Base-by-base conservation (phyloP, 805 yeast species). In the Vanderwaltozyma yarrowii region DNA sequence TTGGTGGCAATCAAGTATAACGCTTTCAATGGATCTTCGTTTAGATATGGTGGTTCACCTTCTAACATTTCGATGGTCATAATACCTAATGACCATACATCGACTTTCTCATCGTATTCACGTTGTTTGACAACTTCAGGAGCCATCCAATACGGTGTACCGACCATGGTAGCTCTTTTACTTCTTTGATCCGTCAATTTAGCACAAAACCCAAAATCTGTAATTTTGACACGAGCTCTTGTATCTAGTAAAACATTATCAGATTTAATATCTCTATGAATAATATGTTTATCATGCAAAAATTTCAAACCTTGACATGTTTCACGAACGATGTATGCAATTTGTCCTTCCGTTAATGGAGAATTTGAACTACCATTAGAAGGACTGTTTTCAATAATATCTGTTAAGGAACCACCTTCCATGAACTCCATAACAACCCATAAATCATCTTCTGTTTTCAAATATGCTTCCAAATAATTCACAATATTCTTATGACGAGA, bases 101-200 rank as follows among this genome's bases (percentile, higher is more conserved):
- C 99, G 25, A 92, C 96, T 57, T 94, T 88, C 39, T 94, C 94
- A 41, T 94, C 98, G 54, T 92, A 92, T 52, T 88, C 96, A 58
- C 87, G 86, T 46, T 94, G 80, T 39, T 87, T 80, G 19, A 92
- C 96, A 37, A 92, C 97, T 61, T 92, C 99, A 1, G 99, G 99
- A 0, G 99, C 99, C 99, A 92, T 92, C 99, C 99, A 92, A 58
- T 92, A 92, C 12, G 99, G 98, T 0, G 99, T 92, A 26, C 99
- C 99, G 15, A 92, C 99, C 94, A 92, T 84, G 2, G 99, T 92
- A 7, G 96, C 94, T 54, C 99, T 77, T 59, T 89, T 88, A 37
- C 82, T 75, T 57, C 84, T 80, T 47, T 78, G 76, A 39, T 82
- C 88, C 13, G 85, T 83, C 47, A 83, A 64, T 61, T 87, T 94